Percentiles rank a stretch among this genome's conserved stretches.
Evolutionary conservation across 352 stramenopile species (phyloP).

Genomic region (Globisporangium ultimum): DNA sequence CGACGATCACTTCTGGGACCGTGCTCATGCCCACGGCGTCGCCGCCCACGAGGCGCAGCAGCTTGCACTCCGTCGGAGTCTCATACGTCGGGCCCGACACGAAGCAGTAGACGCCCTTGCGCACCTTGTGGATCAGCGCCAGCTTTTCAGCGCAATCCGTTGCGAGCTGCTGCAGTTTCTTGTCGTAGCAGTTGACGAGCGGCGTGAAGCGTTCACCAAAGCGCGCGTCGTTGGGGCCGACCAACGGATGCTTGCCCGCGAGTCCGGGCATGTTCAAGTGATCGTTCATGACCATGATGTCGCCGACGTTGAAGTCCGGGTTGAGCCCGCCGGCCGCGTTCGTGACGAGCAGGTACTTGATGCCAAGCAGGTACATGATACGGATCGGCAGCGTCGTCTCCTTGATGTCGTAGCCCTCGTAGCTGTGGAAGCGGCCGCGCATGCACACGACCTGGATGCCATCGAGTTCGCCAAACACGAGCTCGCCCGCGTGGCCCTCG

Average conservation of each 20-base stretch:
- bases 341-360: constrained; percentile 95
- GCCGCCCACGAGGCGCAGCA: constrained; percentile 90
- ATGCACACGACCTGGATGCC: constrained; percentile 90
- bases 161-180: constrained; percentile 82
- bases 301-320: constrained; percentile 92
- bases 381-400: constrained; percentile 93
- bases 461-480: constrained; percentile 94
- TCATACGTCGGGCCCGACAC: constrained; percentile 97
- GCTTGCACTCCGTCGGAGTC: constrained; percentile 91
- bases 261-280: constrained; percentile 95
- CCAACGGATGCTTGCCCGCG: constrained; percentile 91
- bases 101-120: constrained; percentile 93
- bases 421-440: constrained; percentile 95
- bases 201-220: constrained; percentile 95
- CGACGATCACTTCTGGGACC: constrained; percentile 95
- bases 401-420: constrained; percentile 95
- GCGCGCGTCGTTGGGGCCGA: constrained; percentile 94
- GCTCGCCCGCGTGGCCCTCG: constrained; percentile 91
- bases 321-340: constrained; percentile 97
- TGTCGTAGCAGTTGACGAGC: constrained; percentile 93
- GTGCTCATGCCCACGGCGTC: constrained; percentile 97
- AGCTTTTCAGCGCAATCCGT: constrained; percentile 77
- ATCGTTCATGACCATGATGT: constrained; percentile 96
- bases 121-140: constrained; percentile 78
- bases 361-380: constrained; percentile 94